Percentiles rank a stretch among this genome's conserved stretches.
phyloP scores from a whole-genome alignment of 805 yeast genomes.

The Kazachstania africana region DNA sequence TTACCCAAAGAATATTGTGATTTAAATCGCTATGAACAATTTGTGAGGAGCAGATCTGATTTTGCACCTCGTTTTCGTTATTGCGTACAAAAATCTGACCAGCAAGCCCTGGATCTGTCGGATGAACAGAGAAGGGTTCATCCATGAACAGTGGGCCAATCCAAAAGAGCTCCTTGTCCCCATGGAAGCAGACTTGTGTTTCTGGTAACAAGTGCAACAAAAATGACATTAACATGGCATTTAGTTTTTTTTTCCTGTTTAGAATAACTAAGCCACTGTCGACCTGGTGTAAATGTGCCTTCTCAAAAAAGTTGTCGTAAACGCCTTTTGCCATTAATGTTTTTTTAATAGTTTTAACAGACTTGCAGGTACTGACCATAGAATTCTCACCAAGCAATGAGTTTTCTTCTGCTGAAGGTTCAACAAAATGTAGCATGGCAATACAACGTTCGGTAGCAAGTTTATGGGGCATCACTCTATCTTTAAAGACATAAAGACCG shows the following conservation, averaged over 20 bases:
- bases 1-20: constrained; percentile 12
- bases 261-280: constrained; percentile 20
- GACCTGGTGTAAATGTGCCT: constrained; percentile 13
- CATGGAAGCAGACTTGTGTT: constrained; percentile 40
- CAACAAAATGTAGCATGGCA: constrained; percentile 1
- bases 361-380: not conserved
- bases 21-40: constrained; percentile 19
- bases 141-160: constrained; percentile 38
- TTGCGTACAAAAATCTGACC: constrained; percentile 21
- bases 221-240: constrained; percentile 12
- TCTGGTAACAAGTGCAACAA: constrained; percentile 18
- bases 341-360: constrained; percentile 1
- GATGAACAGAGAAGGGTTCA: constrained; percentile 26
- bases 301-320: constrained; percentile 9
- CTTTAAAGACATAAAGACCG: constrained; percentile 3
- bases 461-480: not conserved
- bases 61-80: constrained; percentile 1
- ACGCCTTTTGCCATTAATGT: constrained; percentile 7
- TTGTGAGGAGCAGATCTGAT: constrained; percentile 23
- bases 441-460: not conserved
- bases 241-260: constrained; percentile 8
- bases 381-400: constrained; percentile 5
- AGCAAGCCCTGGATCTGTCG: constrained; percentile 26
- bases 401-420: constrained; percentile 13
- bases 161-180: constrained; percentile 72